Base-by-base conservation (phyloP, 2,329 filamentous ascomycete genomes). In the Fusarium compactum region DNA sequence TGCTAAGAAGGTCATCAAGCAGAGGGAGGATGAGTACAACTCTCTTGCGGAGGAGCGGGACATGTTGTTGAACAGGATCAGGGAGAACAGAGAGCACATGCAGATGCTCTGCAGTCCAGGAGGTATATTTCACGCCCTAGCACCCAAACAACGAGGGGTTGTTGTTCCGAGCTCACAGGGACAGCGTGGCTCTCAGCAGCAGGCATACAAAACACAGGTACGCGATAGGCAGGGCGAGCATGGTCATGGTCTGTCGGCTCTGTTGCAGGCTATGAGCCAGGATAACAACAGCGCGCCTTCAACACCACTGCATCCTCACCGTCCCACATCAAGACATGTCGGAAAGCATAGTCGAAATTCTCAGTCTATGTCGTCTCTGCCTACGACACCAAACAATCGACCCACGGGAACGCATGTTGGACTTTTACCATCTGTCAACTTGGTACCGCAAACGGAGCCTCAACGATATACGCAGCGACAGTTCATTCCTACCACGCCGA, bases 41-140 rank as follows among this genome's bases (percentile, higher is more conserved):
- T 84, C 85, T 55, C 82, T 97, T n/a, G 80, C 84, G 4, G 93
- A 97, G 74, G 92, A 96, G 76, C 92, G 94, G 58, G 85, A 90
- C 41, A 87, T 93, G 78, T 85, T 98, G 53, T 88, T 95, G 62
- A 92, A 90, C 67, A 91, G 95, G 22, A 97, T 98, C 69, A 89
- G 92, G 44, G 93, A 97, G 78, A 97, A 97, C 77, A 86, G 95
- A 67, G 92, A 97, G 77, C 94, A 97, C 76, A 90, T 97, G 74
- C 92, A 93, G 62, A 87, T 87, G 76, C 87, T 97, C 51, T 91
- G 92, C 75, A 91, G 92, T 73, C 92, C 93, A 3, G 91, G 92
- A 16, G 90, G 89, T 53, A 87, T 89, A 34, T 90, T 90, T 59
- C 87, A 92, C 65, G 85, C 89, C 62, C 81, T 90, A 63, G 90